Evolutionary conservation across 495 filamentous ascomycete species (phyloP), one percentile per base, ranked within the genome.

Genomic region (Penicillium chermesinum): DNA sequence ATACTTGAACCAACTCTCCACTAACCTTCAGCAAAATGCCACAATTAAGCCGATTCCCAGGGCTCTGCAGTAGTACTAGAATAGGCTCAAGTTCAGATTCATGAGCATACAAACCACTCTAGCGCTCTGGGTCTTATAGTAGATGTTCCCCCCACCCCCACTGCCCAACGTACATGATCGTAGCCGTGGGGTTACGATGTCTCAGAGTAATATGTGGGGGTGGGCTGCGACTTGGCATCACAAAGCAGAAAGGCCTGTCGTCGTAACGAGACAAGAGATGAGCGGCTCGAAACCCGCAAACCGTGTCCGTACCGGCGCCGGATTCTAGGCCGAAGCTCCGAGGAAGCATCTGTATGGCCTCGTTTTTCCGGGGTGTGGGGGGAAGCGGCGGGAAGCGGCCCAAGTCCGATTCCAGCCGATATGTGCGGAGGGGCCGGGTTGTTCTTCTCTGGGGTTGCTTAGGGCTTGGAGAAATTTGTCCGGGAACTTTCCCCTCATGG

Each of bases 351-450:
- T 2, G 15, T 39, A 16, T 15, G 14, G 13, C 19, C 40, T 25
- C 20, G 32, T 8, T 27, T 30, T 32, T 22, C 40, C 20, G 20
- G 37, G 32, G 10, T 37, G 37, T 22, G 33, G 39, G 38, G 57
- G 45, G 36, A 39, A 57, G 44, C 49, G 49, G 54, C 15, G 44
- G 42, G 38, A 48, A 45, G 50, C 57, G 57, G 57, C 53, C 17
- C 13, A 53, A 46, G 46, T 56, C 56, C 57, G 52, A 3, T 16
- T 19, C n/a, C n/a, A n/a, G 9, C 14, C 41, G 20, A 16, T 25
- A 36, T 42, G 14, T 52, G 40, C 49, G 53, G 48, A 51, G 44
- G 13, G 9, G 45, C 49, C 35, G 6, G 49, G 53, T 48, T 36
- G 15, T 27, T 41, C 27, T n/a, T 30, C 27, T 37, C 41, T 33